Percentiles rank a stretch among this genome's conserved stretches.
Evolutionary conservation across 1,284 basidiomycete species (phyloP).

Genomic region (Ustanciosporium gigantosporum): DNA sequence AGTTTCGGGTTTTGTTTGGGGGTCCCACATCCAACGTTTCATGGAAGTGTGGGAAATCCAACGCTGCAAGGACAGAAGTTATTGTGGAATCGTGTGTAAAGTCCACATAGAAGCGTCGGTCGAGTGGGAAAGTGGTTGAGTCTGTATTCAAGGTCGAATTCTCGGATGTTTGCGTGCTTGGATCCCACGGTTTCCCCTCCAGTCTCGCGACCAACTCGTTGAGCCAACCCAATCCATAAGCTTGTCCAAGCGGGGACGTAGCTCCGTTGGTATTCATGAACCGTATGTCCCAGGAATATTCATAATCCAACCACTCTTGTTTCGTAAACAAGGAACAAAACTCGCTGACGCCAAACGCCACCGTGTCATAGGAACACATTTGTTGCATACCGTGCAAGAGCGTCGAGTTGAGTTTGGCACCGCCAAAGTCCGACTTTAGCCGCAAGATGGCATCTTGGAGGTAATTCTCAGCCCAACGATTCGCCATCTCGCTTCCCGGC

Average conservation of each 20-base stretch:
- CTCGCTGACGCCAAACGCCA: constrained; percentile 82
- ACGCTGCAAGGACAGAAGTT: constrained; percentile 46
- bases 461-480: constrained; percentile 49
- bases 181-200: constrained; percentile 28
- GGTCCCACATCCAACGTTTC: constrained; percentile 10
- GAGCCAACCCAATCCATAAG: constrained; percentile 81
- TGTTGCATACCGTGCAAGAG: constrained; percentile 53
- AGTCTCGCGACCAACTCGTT: constrained; percentile 58
- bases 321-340: constrained; percentile 88
- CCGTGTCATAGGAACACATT: constrained; percentile 66
- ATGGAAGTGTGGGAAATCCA: constrained; percentile 39
- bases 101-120: constrained; percentile 53
- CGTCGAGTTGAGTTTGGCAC: constrained; percentile 31
- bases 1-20: constrained; percentile 23
- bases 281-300: constrained; percentile 67
- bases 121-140: constrained; percentile 48
- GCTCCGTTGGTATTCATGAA: constrained; percentile 72
- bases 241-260: constrained; percentile 75
- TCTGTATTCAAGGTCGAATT: constrained; percentile 52
- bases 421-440: constrained; percentile 37
- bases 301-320: constrained; percentile 85
- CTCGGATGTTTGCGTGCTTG: constrained; percentile 46
- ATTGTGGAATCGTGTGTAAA: constrained; percentile 59
- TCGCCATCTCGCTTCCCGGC: constrained; percentile 14
- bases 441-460: constrained; percentile 49